Evolutionary conservation across 176 grass and related monocot genomes (phyloP).

Genomic region (Leersia perrieri): DNA sequence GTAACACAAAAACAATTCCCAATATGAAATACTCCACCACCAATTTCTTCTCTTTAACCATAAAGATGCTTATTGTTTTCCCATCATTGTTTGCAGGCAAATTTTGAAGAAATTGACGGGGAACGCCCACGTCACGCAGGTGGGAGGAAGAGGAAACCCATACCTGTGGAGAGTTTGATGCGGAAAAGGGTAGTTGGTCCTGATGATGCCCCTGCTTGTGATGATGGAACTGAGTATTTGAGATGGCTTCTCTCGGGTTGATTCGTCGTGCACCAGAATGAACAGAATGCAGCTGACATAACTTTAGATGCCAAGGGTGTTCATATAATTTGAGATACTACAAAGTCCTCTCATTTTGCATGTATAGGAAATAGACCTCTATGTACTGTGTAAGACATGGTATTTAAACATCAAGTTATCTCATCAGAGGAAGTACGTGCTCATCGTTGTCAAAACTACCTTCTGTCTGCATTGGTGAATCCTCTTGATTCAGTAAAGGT

Average conservation of each 20-base stretch:
- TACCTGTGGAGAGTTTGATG: slow-evolving; percentile 34
- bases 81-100: slow-evolving; percentile 30
- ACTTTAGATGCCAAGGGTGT: background rate
- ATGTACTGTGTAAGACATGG: background rate
- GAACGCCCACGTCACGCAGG: slow-evolving; percentile 27
- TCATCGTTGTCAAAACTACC: background rate
- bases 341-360: background rate
- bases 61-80: slow-evolving; percentile 6
- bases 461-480: background rate
- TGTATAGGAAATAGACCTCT: background rate
- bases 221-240: slow-evolving; percentile 43
- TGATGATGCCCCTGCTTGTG: slow-evolving; percentile 34
- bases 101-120: slow-evolving; percentile 46
- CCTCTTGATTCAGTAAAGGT: too few relatives aligned
- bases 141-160: slow-evolving; percentile 43
- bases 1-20: slow-evolving; percentile 17
- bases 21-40: background rate
- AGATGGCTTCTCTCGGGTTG: slow-evolving; percentile 45
- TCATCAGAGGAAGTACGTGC: background rate
- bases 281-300: background rate
- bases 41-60: background rate
- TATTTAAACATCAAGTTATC: background rate
- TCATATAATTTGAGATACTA: background rate
- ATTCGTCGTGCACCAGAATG: background rate
- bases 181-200: slow-evolving; percentile 43